A percentile compares a stretch with the other conserved stretches of the same genome.
Conservation (phyloP, 768 basidiomycete species). For the Naganishia antarctica region DNA sequence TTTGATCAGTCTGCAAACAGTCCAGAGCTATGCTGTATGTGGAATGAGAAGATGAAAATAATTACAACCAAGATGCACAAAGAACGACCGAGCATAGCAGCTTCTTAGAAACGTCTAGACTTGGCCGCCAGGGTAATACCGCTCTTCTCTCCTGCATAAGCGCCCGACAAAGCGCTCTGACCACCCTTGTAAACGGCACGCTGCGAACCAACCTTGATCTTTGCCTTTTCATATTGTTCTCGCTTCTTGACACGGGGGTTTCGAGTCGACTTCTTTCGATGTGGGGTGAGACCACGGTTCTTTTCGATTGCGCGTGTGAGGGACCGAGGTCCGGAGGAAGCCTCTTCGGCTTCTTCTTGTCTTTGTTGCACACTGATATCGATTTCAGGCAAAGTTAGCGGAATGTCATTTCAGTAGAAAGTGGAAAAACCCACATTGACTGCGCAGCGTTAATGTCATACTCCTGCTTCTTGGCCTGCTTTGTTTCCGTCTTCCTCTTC, state of each 20-base stretch:
- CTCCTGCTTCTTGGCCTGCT: slow-evolving; percentile 71
- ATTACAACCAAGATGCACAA: slow-evolving; percentile 13
- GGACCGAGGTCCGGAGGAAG: slow-evolving; percentile 66
- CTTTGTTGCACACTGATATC: slow-evolving; percentile 39
- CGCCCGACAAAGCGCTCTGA: slow-evolving; percentile 59
- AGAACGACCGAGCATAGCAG: background rate
- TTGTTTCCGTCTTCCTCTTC: slow-evolving; percentile 64
- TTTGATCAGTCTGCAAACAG: background rate
- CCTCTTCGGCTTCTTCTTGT: slow-evolving; percentile 48
- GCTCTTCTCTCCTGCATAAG: slow-evolving; percentile 84
- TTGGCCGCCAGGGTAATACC: slow-evolving; percentile 90
- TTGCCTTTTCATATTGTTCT: slow-evolving; percentile 84
- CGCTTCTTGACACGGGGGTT: slow-evolving; percentile 98
- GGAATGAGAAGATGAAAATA: too few species aligned
- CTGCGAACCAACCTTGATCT: slow-evolving; percentile 83
- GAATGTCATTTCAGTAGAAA: background rate
- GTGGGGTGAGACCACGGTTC: slow-evolving; percentile 91
- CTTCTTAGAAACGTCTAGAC: slow-evolving; percentile 63
- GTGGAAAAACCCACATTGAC: slow-evolving; percentile 55
- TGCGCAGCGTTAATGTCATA: slow-evolving; percentile 65
- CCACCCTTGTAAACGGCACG: slow-evolving; percentile 92
- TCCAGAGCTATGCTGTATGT: background rate
- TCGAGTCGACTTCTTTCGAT: slow-evolving; percentile 77
- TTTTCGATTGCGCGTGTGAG: slow-evolving; percentile 85
- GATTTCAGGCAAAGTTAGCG: slow-evolving; percentile 13